Conservation (phyloP, 495 filamentous ascomycete species). For the Penicillium cataractarum region DNA sequence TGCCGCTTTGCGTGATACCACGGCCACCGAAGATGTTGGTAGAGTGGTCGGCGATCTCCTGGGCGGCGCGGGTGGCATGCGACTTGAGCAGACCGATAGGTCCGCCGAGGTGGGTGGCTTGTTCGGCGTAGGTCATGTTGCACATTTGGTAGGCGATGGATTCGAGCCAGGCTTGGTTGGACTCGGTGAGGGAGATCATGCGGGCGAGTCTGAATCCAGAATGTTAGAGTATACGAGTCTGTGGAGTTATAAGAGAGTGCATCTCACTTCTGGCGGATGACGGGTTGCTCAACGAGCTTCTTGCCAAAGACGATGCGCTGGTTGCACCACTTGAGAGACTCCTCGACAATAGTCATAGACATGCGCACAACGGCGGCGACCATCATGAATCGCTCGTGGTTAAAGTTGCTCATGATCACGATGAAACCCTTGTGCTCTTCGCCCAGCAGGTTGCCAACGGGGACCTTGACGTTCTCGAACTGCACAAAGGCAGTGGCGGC, state of each 20-base stretch:
- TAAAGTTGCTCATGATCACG: conserved; percentile 88
- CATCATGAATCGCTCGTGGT: conserved; percentile 80
- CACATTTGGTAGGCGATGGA: conserved; percentile 86
- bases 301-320: conserved; percentile 87
- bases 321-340: conserved; percentile 88
- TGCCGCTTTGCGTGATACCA: conserved; percentile 78
- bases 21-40: conserved; percentile 88
- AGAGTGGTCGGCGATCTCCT: conserved; percentile 80
- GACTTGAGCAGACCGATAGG: conserved; percentile 86
- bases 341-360: conserved; percentile 73
- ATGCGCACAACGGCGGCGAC: conserved; percentile 63
- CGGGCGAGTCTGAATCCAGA: conserved; percentile 61
- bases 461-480: conserved; percentile 87
- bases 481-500: conserved; percentile 82
- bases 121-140: conserved; percentile 79
- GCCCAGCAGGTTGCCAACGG: conserved; percentile 76
- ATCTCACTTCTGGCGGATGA: conserved; percentile 76
- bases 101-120: conserved; percentile 74
- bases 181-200: conserved; percentile 82
- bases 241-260: conserved; percentile 1
- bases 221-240: conserved; percentile 3
- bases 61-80: conserved; percentile 71
- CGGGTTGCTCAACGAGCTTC: conserved; percentile 79
- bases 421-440: conserved; percentile 86
- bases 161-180: conserved; percentile 86